Percentiles rank a stretch among this genome's conserved stretches.
phyloP scores from a whole-genome alignment of 495 filamentous ascomycete genomes.

The Aspergillus campestris region DNA sequence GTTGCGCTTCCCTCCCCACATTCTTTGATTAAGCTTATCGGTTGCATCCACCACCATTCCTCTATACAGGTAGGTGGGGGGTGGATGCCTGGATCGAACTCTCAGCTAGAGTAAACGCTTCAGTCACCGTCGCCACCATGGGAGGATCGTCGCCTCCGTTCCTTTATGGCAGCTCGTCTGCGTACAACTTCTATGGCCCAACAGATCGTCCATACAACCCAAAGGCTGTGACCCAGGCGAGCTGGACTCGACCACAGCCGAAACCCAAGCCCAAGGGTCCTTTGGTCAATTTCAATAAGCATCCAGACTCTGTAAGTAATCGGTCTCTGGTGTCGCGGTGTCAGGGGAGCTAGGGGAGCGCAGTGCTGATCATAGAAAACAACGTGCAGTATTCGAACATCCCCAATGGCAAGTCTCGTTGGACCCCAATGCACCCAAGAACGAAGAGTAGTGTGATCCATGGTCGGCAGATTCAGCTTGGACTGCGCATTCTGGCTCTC shows the following conservation, averaged over 20 bases:
- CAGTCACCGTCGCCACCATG: constrained; percentile 36
- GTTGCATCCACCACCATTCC: constrained; percentile 20
- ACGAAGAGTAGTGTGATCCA: constrained; percentile 62
- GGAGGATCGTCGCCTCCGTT: constrained; percentile 59
- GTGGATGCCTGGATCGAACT: constrained; percentile 23
- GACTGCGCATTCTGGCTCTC: constrained; percentile 54
- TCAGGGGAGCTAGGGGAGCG: not conserved
- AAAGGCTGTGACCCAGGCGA: constrained; percentile 69
- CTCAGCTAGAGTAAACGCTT: constrained; percentile 7
- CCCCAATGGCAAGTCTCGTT: constrained; percentile 42
- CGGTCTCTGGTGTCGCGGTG: not conserved
- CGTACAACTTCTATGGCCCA: constrained; percentile 39
- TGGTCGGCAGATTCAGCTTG: constrained; percentile 56
- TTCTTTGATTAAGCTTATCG: constrained; percentile 10
- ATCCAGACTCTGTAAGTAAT: constrained; percentile 66
- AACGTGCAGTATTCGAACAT: constrained; percentile 36
- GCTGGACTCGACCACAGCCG: constrained; percentile 45
- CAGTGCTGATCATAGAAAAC: too few relatives aligned
- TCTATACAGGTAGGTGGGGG: constrained; percentile 26
- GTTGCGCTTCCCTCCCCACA: constrained; percentile 1
- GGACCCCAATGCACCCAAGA: constrained; percentile 58
- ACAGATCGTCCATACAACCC: constrained; percentile 65
- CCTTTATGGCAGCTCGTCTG: constrained; percentile 57
- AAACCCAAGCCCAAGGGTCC: constrained; percentile 63
- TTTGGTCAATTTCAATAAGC: constrained; percentile 66